phyloP scores from a whole-genome alignment of 2,329 filamentous ascomycete genomes.

The Shiraia sp. region DNA sequence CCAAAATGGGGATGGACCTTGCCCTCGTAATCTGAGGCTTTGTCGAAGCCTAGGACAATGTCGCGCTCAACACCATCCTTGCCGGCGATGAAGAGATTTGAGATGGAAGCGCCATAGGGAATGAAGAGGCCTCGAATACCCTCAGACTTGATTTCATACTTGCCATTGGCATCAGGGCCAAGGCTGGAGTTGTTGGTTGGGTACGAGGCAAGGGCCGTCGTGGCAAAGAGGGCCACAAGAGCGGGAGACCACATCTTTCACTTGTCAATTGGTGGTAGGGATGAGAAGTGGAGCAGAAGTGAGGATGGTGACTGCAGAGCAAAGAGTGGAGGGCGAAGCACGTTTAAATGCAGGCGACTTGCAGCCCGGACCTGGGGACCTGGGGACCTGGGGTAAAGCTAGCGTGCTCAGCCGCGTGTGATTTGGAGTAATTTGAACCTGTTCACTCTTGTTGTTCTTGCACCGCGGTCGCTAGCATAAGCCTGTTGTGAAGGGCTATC shows the following conservation, averaged over 20 bases:
- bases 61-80: slow-evolving; percentile 70
- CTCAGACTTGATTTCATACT: slow-evolving; percentile 72
- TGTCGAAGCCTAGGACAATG: slow-evolving; percentile 75
- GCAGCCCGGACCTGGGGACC: no score
- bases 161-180: slow-evolving; percentile 51
- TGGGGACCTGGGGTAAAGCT: no score
- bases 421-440: no score
- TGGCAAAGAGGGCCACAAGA: slow-evolving; percentile 27
- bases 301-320: slow-evolving; percentile 14
- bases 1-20: slow-evolving; percentile 75
- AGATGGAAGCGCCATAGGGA: slow-evolving; percentile 73
- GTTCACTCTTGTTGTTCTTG: no score
- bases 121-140: slow-evolving; percentile 72
- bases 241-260: slow-evolving; percentile 31
- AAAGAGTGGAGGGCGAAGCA: slow-evolving; percentile 10
- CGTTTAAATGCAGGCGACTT: slow-evolving; percentile 19
- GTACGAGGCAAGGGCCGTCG: slow-evolving; percentile 34
- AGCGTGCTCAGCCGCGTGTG: no score
- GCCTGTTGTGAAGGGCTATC: no score
- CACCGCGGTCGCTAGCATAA: no score
- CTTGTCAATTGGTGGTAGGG: slow-evolving; percentile 18
- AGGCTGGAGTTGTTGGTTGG: slow-evolving; percentile 22
- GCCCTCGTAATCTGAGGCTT: slow-evolving; percentile 69
- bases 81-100: slow-evolving; percentile 72
- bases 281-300: slow-evolving; percentile 19